Conservation (phyloP, 202 grass and related monocot genomes). For the Panicum virgatum region DNA sequence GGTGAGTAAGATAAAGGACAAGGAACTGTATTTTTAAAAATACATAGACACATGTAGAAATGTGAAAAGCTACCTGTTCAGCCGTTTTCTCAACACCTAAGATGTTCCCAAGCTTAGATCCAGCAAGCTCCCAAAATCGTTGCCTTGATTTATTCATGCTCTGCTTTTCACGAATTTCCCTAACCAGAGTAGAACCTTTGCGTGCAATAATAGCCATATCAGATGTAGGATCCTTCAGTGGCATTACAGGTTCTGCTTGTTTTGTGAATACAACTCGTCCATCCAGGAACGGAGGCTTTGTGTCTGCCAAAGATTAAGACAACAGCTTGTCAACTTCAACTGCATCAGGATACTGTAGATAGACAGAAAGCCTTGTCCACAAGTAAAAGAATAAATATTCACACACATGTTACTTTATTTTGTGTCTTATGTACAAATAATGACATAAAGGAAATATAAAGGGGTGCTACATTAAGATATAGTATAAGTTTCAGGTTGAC, state of each 20-base stretch:
- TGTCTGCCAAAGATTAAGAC: slow-evolving; percentile 58
- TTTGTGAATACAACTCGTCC: slow-evolving; percentile 95
- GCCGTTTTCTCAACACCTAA: slow-evolving; percentile 94
- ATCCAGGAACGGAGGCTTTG: slow-evolving; percentile 95
- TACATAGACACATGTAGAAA: neutral
- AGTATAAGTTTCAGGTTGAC: slow-evolving; percentile 11
- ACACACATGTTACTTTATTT: neutral
- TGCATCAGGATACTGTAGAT: slow-evolving; percentile 5
- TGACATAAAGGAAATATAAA: neutral
- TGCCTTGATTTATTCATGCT: slow-evolving; percentile 97
- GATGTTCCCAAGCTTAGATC: slow-evolving; percentile 98
- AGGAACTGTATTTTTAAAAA: slow-evolving; percentile 11
- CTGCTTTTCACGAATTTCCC: slow-evolving; percentile 97
- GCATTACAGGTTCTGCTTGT: slow-evolving; percentile 96
- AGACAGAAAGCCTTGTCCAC: neutral
- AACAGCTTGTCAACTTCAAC: slow-evolving; percentile 21
- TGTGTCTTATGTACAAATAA: neutral
- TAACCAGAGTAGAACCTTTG: slow-evolving; percentile 90
- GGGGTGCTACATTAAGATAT: neutral
- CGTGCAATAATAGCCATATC: slow-evolving; percentile 98
- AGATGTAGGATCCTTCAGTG: slow-evolving; percentile 94
- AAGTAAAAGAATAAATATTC: slow-evolving; percentile 17
- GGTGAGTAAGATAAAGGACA: neutral
- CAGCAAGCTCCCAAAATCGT: slow-evolving; percentile 97
- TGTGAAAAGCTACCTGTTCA: slow-evolving; percentile 63